These are phyloP conservation scores for Leptosphaerulina australis DNA, from an alignment of 2,329 filamentous ascomycete species.

Conservation along the genomic window DNA sequence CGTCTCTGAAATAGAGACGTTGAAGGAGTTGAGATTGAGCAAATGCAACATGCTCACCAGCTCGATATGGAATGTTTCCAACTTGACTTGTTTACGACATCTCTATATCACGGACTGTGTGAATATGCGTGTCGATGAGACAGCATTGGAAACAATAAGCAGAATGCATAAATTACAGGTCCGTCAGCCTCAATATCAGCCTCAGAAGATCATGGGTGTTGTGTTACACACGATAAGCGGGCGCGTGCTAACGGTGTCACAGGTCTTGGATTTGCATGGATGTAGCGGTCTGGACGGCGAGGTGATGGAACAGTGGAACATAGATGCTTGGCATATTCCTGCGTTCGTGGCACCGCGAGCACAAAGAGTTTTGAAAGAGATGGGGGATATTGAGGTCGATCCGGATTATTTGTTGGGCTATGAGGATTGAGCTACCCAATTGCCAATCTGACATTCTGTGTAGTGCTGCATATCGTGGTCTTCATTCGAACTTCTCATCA, in stretches of 20 bases:
- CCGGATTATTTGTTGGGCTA: constrained; percentile 31
- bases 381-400: constrained; percentile 41
- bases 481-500: background rate
- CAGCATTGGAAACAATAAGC: constrained; percentile 14
- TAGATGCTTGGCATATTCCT: constrained; percentile 34
- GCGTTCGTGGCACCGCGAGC: constrained; percentile 31
- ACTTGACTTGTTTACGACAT: background rate
- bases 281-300: constrained; percentile 34
- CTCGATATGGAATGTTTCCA: background rate
- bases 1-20: background rate
- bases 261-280: constrained; percentile 38
- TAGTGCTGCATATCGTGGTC: background rate
- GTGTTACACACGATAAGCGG: constrained; percentile 28
- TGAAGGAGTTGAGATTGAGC: background rate
- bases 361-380: constrained; percentile 3
- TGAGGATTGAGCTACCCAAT: background rate
- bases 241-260: constrained; percentile 20
- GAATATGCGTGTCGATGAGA: constrained; percentile 1
- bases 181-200: background rate
- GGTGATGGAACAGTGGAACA: constrained; percentile 29
- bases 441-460: background rate
- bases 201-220: constrained; percentile 21
- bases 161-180: constrained; percentile 13
- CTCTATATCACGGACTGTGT: background rate
- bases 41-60: constrained; percentile 13